A percentile compares a stretch with the other conserved stretches of the same genome.
Conservation (phyloP, 2,329 filamentous ascomycete genomes). For the Exophiala xenobiotica region DNA sequence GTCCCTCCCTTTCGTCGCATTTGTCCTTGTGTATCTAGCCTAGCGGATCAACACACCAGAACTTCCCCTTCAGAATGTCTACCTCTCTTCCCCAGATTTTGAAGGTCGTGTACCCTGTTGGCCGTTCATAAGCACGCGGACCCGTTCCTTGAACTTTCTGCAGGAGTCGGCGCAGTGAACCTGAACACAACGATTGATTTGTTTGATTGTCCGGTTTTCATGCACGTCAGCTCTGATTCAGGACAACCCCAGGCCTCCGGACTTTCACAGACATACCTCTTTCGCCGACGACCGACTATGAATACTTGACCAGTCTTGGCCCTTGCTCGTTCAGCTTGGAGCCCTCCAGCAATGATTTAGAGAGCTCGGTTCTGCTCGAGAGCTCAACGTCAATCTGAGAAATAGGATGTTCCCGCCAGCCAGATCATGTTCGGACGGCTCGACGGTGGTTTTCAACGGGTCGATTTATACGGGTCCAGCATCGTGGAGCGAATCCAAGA, state of each 20-base stretch:
- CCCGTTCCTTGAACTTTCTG: neutral
- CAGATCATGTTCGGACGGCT: no score
- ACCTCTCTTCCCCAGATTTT: no score
- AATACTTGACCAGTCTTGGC: neutral
- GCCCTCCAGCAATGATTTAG: neutral
- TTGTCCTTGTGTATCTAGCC: neutral
- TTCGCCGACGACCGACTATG: neutral
- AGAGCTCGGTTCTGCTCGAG: neutral
- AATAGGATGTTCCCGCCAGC: constrained; percentile 19
- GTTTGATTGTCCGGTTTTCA: neutral
- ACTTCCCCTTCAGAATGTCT: no score
- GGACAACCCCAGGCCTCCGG: no score
- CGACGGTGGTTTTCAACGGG: no score
- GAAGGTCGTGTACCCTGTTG: no score
- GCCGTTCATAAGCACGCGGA: no score
- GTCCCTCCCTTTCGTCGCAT: neutral
- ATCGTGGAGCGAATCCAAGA: no score
- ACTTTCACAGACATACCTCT: neutral
- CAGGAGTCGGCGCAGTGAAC: neutral
- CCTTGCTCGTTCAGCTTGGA: neutral
- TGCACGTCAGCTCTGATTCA: neutral
- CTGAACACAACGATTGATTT: neutral
- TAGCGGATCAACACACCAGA: no score
- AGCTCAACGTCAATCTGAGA: neutral
- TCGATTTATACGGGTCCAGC: no score